These are phyloP conservation scores for Sporisorium sorghi DNA, from an alignment of 1,284 basidiomycete species.

Conservation along the genomic window DNA sequence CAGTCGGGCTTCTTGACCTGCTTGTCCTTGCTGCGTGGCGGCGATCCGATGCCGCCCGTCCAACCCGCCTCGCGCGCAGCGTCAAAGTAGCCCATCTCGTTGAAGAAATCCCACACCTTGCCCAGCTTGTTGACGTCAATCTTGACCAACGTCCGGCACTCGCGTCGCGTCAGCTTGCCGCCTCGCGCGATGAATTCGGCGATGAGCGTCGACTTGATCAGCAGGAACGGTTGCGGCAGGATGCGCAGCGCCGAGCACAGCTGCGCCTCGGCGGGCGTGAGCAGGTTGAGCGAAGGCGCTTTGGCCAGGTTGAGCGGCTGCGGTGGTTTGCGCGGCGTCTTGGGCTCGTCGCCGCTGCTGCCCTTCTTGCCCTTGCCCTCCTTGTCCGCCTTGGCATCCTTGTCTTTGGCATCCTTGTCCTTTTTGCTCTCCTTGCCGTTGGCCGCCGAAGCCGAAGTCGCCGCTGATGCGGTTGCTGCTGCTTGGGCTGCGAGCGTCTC, in stretches of 20 bases:
- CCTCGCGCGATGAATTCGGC: conserved; percentile 57
- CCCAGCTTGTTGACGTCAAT: conserved; percentile 65
- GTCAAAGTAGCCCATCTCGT: conserved; percentile 64
- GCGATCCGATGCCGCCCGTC: conserved; percentile 47
- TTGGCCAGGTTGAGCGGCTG: conserved; percentile 61
- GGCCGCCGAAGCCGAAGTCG: background rate
- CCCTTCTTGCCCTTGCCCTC: conserved; percentile 29
- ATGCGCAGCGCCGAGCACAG: conserved; percentile 65
- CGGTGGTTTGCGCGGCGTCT: conserved; percentile 53
- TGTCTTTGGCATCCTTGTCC: conserved; percentile 26
- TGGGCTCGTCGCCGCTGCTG: conserved; percentile 45
- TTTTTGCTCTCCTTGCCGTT: conserved; percentile 17
- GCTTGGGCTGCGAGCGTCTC: conserved; percentile 19
- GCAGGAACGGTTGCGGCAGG: conserved; percentile 63
- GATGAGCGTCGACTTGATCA: conserved; percentile 66
- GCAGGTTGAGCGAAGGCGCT: conserved; percentile 62
- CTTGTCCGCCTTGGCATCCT: conserved; percentile 16
- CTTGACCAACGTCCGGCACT: conserved; percentile 60
- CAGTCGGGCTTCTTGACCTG: conserved; percentile 46
- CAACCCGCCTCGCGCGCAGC: conserved; percentile 50
- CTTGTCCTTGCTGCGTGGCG: conserved; percentile 40
- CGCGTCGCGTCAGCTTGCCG: conserved; percentile 59
- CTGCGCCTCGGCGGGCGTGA: conserved; percentile 60
- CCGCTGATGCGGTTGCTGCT: conserved; percentile 13
- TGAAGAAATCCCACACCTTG: conserved; percentile 67